Base-by-base conservation (phyloP, 2,329 filamentous ascomycete genomes). In the Sporothrix sp. region DNA sequence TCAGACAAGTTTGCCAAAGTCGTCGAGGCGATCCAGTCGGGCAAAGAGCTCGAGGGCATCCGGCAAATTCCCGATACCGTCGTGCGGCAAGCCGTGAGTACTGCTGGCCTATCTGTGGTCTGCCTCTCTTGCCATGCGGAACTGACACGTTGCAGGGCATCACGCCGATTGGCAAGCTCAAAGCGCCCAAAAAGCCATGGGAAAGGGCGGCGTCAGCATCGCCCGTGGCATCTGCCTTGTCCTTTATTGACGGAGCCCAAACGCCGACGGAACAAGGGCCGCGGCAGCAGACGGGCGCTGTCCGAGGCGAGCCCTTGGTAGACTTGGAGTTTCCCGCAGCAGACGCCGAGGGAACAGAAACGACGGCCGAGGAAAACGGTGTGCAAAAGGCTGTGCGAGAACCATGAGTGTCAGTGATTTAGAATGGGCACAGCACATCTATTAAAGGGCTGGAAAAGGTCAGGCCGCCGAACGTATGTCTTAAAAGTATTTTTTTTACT, bases 1-100 rank as follows among this genome's bases (percentile, higher is more conserved):
- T 89, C 89, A 3, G 82, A 82, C 44, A 84, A 81, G 1, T 95
- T 96, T 65, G 84, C 86, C 7, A 82, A 91, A 57, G 88, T 96
- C 55, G 83, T 95, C 50, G 84, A 87, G 60, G 77, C 95, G 50
- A 86, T 96, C 49, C 86, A 87, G 21, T 82, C 81, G 25, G 88
- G 88, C 48, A 81, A 87, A 59, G 83, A 86, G 0, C 84, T 96
- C 38, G 88, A 89, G 1, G 90, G 90, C 1, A 94, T 96, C 61
- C 82, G 82, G 58, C 80, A 95, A 56, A 91, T 96, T 48, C 88
- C 90, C 4, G 79, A 87, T 58, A 93, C 84, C 0, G 72, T 95
- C 5, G 72, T 90, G 18, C 74, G 81, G 49, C 84, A 84, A 4
- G 78, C 87, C 54, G 83, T 85, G 54, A 76, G 73, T 56, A n/a